Evolutionary conservation across 441 rosid genomes (phyloP).

Genomic region (Erodium texanum): DNA sequence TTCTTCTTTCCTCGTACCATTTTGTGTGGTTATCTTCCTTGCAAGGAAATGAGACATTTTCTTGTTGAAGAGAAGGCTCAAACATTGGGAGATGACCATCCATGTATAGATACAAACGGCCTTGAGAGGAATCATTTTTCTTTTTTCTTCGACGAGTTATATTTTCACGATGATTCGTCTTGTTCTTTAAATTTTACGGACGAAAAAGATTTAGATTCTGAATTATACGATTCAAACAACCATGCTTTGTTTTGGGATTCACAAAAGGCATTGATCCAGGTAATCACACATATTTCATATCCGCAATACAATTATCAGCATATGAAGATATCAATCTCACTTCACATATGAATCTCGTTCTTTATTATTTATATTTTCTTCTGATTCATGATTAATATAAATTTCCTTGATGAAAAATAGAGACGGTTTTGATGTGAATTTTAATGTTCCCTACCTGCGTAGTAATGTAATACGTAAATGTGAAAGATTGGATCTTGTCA

Average conservation of each 20-base stretch:
- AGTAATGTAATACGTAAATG: too few relatives aligned
- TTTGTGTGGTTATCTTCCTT: not conserved
- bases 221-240: constrained; percentile 12
- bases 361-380: too few relatives aligned
- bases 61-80: constrained; percentile 23
- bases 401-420: too few relatives aligned
- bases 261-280: constrained; percentile 42
- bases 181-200: not conserved
- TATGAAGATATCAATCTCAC: too few relatives aligned
- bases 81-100: not conserved
- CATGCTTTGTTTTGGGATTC: constrained; percentile 37
- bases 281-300: not conserved
- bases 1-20: constrained; percentile 3
- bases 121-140: constrained; percentile 29
- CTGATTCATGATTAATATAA: too few relatives aligned
- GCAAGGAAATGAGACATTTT: constrained; percentile 19
- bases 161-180: constrained; percentile 7
- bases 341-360: too few relatives aligned
- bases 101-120: constrained; percentile 15
- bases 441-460: too few relatives aligned
- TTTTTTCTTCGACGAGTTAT: constrained; percentile 16
- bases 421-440: too few relatives aligned
- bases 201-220: constrained; percentile 13
- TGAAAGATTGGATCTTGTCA: too few relatives aligned
- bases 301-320: too few relatives aligned